Percentiles rank a stretch among this genome's conserved stretches.
phyloP scores from a whole-genome alignment of 805 yeast species.

The Ogataea nitratoaversa region DNA sequence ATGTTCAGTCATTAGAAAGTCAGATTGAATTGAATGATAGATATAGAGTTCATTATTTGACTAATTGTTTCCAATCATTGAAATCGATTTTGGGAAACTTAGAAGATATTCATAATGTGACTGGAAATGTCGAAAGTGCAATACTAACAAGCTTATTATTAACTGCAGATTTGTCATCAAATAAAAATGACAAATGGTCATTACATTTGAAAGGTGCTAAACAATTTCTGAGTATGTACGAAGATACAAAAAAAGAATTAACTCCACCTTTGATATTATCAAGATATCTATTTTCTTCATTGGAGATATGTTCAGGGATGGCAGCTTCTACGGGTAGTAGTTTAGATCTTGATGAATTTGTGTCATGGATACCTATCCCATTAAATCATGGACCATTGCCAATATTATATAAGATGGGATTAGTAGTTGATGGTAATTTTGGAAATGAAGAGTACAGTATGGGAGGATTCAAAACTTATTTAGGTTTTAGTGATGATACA shows the following conservation, averaged over 20 bases:
- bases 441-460: neutral
- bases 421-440: conserved; percentile 22
- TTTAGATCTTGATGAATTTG: conserved; percentile 40
- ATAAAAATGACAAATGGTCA: conserved; percentile 52
- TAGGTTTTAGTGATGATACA: conserved; percentile 28
- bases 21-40: conserved; percentile 41
- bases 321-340: conserved; percentile 50
- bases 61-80: conserved; percentile 58
- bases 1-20: conserved; percentile 9
- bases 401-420: conserved; percentile 22
- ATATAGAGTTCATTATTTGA: conserved; percentile 55
- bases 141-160: conserved; percentile 60
- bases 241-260: conserved; percentile 9
- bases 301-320: conserved; percentile 54
- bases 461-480: conserved; percentile 24
- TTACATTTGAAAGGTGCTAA: conserved; percentile 63
- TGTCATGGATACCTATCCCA: conserved; percentile 27
- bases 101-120: conserved; percentile 22
- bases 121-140: conserved; percentile 57
- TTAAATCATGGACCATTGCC: conserved; percentile 22
- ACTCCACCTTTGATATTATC: conserved; percentile 21
- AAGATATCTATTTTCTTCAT: conserved; percentile 36
- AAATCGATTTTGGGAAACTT: conserved; percentile 40
- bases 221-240: conserved; percentile 47
- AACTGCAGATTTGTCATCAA: conserved; percentile 56